phyloP scores from a whole-genome alignment of 352 stramenopile genomes.

The Pythium phragmitis region DNA sequence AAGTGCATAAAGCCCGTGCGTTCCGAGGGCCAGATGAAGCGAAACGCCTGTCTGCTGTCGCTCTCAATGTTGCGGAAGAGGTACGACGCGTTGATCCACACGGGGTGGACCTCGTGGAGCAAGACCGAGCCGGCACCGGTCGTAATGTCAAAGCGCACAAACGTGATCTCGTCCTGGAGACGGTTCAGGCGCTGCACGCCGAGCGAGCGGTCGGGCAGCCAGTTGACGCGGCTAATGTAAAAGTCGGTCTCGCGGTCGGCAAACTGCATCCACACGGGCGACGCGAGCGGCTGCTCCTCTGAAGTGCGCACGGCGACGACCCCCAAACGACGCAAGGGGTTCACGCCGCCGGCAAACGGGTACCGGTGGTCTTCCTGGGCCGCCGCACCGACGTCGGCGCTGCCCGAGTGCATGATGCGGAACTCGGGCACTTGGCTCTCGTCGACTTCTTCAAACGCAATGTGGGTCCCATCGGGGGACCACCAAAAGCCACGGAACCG shows the following conservation, averaged over 20 bases:
- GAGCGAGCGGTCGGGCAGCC: slow-evolving; percentile 92
- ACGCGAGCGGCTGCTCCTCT: slow-evolving; percentile 30
- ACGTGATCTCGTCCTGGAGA: slow-evolving; percentile 67
- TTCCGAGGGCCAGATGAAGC: slow-evolving; percentile 95
- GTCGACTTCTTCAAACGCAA: slow-evolving; percentile 93
- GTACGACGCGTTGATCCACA: slow-evolving; percentile 97
- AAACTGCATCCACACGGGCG: slow-evolving; percentile 82
- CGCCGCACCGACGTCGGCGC: slow-evolving; percentile 45
- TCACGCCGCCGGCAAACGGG: slow-evolving; percentile 93
- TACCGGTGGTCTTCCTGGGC: slow-evolving; percentile 86
- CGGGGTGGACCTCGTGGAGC: slow-evolving; percentile 85
- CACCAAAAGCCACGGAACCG: slow-evolving; percentile 97
- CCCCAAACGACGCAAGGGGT: slow-evolving; percentile 89
- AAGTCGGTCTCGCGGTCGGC: slow-evolving; percentile 59
- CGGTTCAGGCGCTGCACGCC: slow-evolving; percentile 89
- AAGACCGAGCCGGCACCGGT: slow-evolving; percentile 72
- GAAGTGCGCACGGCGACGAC: slow-evolving; percentile 49
- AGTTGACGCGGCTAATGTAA: slow-evolving; percentile 93
- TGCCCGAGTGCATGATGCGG: slow-evolving; percentile 94
- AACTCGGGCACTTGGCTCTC: slow-evolving; percentile 93
- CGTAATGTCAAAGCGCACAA: slow-evolving; percentile 78
- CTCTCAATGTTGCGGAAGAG: slow-evolving; percentile 88
- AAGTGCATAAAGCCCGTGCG: slow-evolving; percentile 93
- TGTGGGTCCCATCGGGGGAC: slow-evolving; percentile 78
- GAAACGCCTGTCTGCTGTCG: slow-evolving; percentile 84